Conservation (phyloP, 2,329 filamentous ascomycete genomes). For the Talaromyces sp. region DNA sequence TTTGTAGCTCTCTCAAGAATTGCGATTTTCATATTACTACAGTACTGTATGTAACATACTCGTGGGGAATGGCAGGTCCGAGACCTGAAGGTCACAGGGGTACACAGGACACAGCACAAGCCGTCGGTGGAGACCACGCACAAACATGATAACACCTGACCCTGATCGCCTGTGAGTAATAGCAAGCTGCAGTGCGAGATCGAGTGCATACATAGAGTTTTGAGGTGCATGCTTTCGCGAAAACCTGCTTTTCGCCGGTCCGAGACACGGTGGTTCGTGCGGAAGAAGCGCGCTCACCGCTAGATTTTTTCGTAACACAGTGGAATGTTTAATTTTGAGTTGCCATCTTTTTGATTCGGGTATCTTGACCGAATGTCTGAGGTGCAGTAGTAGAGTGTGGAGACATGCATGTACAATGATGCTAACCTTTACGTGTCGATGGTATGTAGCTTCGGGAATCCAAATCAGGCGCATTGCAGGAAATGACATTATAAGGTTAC, state of each 20-base stretch:
- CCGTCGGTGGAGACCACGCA: not conserved
- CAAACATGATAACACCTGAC: not conserved
- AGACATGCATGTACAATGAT: not conserved
- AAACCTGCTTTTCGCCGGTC: constrained; percentile 12
- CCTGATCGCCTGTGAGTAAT: constrained; percentile 6
- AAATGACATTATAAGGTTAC: not conserved
- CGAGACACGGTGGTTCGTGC: constrained; percentile 1
- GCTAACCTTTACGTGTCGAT: no score
- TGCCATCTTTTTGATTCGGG: not conserved
- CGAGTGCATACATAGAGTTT: not conserved
- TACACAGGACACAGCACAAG: not conserved
- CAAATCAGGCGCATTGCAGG: not conserved
- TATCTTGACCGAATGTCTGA: not conserved
- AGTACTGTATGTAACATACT: no score
- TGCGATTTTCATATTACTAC: no score
- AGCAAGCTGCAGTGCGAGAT: constrained; percentile 7
- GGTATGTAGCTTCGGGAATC: not conserved
- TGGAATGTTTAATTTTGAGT: not conserved
- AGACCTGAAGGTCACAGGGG: not conserved
- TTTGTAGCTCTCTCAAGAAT: no score
- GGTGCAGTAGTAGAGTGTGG: not conserved
- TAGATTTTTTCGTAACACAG: constrained; percentile 12
- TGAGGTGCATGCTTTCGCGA: not conserved
- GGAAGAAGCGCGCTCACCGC: constrained; percentile 10
- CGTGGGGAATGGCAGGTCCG: not conserved